Evolutionary conservation across 2,329 filamentous ascomycete genomes (phyloP), one percentile per base, ranked within the genome.

Genomic region (Xylaria sp.): DNA sequence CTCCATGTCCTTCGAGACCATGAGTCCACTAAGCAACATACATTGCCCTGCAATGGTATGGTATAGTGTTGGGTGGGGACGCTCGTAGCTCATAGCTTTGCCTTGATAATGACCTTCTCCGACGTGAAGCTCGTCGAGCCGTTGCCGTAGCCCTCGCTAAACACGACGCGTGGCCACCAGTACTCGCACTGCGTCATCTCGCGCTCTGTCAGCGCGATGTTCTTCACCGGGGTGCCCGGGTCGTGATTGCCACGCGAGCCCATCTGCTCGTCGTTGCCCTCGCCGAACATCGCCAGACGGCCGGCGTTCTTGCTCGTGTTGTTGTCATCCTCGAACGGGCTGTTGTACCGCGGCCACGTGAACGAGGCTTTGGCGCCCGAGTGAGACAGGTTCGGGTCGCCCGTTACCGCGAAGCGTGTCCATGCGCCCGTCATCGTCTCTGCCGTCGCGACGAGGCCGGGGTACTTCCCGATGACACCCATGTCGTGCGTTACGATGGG

Each of bases 101-200:
- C 53, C 60, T 55, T 65, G 8, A 44, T 23, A 7, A 21, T 40
- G 7, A 40, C 41, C 19, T 27, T 53, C 13, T 31, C 41, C 3
- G 52, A 21, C 8, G 27, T 46, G 5, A 62, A 49, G 33, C 33
- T 62, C 19, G 49, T 52, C 15, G 66, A 57, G 25, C 71, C 72
- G 31, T 70, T 74, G 1, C 76, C 79, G 60, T 75, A 74, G 7
- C 79, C 80, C 68, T 85, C 74, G 65, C 80, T 83, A 49, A 81
- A 67, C 58, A 77, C 73, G 19, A 82, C 80, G 62, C 81, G 80
- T 11, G 78, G 77, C 83, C 84, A 88, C 87, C 87, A 90, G 71
- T 86, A 90, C 11, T 75, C 72, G 67, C 83, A 87, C 68, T 85
- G 80, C 52, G 78, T 72, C 54, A 74, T 74, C 62, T 84, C 82